These are phyloP conservation scores for Melastoma candidum DNA, from an alignment of 441 rosid species.

Conservation along the genomic window DNA sequence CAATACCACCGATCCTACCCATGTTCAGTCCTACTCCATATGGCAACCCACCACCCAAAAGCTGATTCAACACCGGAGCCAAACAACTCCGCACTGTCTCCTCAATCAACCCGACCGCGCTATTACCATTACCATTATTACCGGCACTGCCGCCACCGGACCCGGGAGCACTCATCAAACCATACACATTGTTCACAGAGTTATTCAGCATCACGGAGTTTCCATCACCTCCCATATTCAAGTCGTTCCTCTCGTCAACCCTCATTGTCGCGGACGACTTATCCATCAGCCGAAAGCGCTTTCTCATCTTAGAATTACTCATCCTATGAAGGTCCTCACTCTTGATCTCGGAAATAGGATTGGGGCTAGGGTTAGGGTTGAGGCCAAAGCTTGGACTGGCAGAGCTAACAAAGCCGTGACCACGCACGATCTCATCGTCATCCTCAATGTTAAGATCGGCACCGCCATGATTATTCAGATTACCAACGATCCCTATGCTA, in stretches of 20 bases:
- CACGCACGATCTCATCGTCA: conserved; percentile 1
- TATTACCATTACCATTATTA: conserved; percentile 9
- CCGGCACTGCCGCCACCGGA: conserved; percentile 2
- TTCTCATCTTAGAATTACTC: conserved; percentile 11
- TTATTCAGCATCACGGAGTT: conserved; percentile 13
- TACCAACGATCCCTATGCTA: background rate
- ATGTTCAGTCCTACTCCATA: background rate
- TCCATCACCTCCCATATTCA: too few species aligned
- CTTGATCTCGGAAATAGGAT: conserved; percentile 17
- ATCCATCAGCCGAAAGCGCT: conserved; percentile 28
- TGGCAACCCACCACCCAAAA: background rate
- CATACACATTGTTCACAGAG: conserved; percentile 11
- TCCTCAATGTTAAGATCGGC: background rate
- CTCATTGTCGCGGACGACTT: conserved; percentile 14
- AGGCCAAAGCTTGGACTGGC: conserved; percentile 11
- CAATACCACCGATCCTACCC: conserved; percentile 1
- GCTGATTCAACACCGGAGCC: conserved; percentile 26
- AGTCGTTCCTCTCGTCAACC: conserved; percentile 34
- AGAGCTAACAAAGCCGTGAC: background rate
- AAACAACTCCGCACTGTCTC: conserved; percentile 15
- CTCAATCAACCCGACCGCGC: background rate
- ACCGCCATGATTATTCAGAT: background rate
- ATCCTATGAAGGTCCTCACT: conserved; percentile 31
- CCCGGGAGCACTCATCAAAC: conserved; percentile 7
- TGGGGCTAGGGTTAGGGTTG: conserved; percentile 1